These are phyloP conservation scores for Diaporthe aspalathi DNA, from an alignment of 2,329 filamentous ascomycete species.

Conservation along the genomic window DNA sequence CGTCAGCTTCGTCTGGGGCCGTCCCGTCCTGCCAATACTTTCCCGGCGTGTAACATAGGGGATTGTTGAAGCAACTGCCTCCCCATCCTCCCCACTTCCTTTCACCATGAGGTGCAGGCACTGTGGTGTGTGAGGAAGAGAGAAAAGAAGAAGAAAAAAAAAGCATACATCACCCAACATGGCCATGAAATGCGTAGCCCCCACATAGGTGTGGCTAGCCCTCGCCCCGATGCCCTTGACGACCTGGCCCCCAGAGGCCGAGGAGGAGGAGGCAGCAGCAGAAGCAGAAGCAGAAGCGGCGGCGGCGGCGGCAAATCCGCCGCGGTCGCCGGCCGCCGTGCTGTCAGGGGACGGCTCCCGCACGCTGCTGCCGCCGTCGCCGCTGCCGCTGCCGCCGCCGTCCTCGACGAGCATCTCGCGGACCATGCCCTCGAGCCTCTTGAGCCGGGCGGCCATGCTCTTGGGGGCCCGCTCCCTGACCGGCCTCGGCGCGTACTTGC, in stretches of 20 bases:
- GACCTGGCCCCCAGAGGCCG: constrained; percentile 52
- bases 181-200: constrained; percentile 70
- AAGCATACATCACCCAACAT: constrained; percentile 68
- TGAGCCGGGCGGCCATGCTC: constrained; percentile 66
- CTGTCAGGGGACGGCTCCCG: neutral
- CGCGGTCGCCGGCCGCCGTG: constrained; percentile 29
- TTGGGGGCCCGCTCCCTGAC: constrained; percentile 55
- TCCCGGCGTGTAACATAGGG: too few relatives aligned
- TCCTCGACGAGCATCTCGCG: constrained; percentile 63
- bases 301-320: too few relatives aligned
- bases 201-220: constrained; percentile 62
- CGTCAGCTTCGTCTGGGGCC: neutral
- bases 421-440: constrained; percentile 68
- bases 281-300: too few relatives aligned
- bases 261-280: neutral
- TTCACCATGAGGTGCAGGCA: too few relatives aligned
- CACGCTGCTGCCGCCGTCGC: constrained; percentile 6
- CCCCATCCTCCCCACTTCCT: neutral
- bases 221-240: constrained; percentile 52
- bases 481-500: constrained; percentile 61
- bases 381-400: constrained; percentile 34
- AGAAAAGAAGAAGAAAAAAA: neutral
- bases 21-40: neutral
- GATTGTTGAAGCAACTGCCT: neutral
- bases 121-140: too few relatives aligned